Evolutionary conservation across 164 flowering plant genomes (phyloP).

Genomic region (Sextonia rubra): DNA sequence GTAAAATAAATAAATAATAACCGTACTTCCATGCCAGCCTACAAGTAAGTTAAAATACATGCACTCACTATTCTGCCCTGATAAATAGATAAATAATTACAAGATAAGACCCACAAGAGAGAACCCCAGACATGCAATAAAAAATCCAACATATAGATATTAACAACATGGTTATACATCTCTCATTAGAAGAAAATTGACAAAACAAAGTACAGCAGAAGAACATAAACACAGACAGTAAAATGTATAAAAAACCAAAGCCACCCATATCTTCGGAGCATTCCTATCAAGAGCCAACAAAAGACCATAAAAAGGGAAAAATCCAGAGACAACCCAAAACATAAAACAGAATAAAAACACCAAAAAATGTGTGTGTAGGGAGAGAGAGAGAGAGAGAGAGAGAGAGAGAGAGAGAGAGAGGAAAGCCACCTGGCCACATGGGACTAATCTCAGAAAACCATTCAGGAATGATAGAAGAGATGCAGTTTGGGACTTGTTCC

Average conservation of each 20-base stretch:
- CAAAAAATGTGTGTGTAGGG: background rate
- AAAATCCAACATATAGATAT: no score
- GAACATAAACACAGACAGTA: background rate
- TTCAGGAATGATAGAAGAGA: slow-evolving; percentile 69
- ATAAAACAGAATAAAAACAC: background rate
- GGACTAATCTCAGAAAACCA: slow-evolving; percentile 99
- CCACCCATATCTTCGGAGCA: background rate
- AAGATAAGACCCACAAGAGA: background rate
- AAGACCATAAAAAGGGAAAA: background rate
- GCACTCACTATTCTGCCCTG: no score
- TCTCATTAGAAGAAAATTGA: no score
- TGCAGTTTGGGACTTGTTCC: slow-evolving; percentile 9
- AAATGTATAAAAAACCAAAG: no score
- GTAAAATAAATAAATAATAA: no score
- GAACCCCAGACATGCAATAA: background rate
- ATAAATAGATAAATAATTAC: no score
- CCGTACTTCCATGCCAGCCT: no score
- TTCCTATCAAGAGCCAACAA: background rate
- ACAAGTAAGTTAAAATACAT: no score
- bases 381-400: background rate
- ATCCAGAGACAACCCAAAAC: background rate
- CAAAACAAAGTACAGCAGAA: background rate
- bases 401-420: background rate
- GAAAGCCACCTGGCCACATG: slow-evolving; percentile 92
- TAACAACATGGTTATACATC: no score